Percentiles rank a stretch among this genome's conserved stretches.
Conservation (phyloP, 169 alveolate genomes). For the Cryptosporidium ryanae region DNA sequence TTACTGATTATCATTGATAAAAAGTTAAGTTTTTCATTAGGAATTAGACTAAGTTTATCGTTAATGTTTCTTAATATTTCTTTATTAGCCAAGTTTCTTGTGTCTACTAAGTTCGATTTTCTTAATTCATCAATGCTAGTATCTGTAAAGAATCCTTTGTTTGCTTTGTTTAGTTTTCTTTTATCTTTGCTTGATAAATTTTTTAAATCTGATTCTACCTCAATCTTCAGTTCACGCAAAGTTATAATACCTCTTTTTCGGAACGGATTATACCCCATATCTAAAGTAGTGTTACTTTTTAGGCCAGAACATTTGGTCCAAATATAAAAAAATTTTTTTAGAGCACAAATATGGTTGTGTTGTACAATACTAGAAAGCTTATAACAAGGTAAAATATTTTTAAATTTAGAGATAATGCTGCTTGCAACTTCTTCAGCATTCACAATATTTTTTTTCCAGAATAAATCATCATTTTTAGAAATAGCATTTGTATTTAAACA, state of each 20-base stretch:
- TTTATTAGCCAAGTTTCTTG: not conserved
- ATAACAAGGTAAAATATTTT: slow-evolving; percentile 33
- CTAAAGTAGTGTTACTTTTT: not conserved
- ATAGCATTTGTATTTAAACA: slow-evolving; percentile 5
- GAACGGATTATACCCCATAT: not conserved
- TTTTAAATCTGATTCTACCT: slow-evolving; percentile 20
- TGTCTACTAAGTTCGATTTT: not conserved
- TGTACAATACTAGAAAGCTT: slow-evolving; percentile 36
- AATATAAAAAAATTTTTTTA: slow-evolving; percentile 66
- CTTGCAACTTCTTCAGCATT: slow-evolving; percentile 38
- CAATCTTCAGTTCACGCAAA: slow-evolving; percentile 52
- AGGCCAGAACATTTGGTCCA: slow-evolving; percentile 53
- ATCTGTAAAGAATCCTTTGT: slow-evolving; percentile 51
- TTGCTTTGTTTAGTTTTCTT: slow-evolving; percentile 14
- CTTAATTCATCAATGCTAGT: not conserved
- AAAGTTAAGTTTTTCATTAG: slow-evolving; percentile 26
- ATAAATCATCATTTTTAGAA: slow-evolving; percentile 18
- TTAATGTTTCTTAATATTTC: slow-evolving; percentile 27
- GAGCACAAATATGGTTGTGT: slow-evolving; percentile 60
- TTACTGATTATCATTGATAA: slow-evolving; percentile 18
- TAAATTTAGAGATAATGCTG: slow-evolving; percentile 35
- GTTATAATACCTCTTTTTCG: slow-evolving; percentile 23
- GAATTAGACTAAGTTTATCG: slow-evolving; percentile 10
- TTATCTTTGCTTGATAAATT: slow-evolving; percentile 12
- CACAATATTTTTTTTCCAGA: slow-evolving; percentile 22